Percentiles rank a stretch among this genome's conserved stretches.
Evolutionary conservation across 2,329 filamentous ascomycete genomes (phyloP).

Genomic region (Fusarium sp.): DNA sequence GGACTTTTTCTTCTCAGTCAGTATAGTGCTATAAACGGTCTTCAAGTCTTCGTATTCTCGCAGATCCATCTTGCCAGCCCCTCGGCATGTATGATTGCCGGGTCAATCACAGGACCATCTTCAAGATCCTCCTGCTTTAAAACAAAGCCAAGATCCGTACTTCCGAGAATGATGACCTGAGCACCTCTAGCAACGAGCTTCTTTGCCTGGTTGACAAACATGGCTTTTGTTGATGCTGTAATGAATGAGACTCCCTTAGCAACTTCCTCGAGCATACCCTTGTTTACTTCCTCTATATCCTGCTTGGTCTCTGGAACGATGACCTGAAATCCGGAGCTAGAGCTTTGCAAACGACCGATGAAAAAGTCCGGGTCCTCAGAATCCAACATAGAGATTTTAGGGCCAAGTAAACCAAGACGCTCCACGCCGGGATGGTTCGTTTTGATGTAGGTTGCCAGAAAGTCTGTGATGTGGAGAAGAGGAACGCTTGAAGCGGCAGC

Average conservation of each 20-base stretch:
- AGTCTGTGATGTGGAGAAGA: background rate
- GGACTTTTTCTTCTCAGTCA: no score
- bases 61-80: background rate
- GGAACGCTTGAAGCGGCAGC: background rate
- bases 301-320: background rate
- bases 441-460: background rate
- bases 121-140: background rate
- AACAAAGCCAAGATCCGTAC: slow-evolving; percentile 1
- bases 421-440: background rate
- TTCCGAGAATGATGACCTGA: background rate
- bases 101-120: background rate
- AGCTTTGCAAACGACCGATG: background rate
- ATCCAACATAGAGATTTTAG: background rate
- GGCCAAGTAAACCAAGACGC: background rate
- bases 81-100: background rate
- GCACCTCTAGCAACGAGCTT: background rate
- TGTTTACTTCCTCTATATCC: slow-evolving; percentile 1
- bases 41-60: no score
- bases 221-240: background rate
- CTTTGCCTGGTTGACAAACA: background rate
- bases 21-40: no score
- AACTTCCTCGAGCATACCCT: slow-evolving; percentile 8
- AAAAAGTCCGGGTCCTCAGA: background rate
- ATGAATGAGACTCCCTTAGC: background rate
- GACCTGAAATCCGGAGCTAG: background rate